Evolutionary conservation across 306 rosid species (phyloP), one percentile per base, ranked within the genome.

Genomic region (Malus sieversii): DNA sequence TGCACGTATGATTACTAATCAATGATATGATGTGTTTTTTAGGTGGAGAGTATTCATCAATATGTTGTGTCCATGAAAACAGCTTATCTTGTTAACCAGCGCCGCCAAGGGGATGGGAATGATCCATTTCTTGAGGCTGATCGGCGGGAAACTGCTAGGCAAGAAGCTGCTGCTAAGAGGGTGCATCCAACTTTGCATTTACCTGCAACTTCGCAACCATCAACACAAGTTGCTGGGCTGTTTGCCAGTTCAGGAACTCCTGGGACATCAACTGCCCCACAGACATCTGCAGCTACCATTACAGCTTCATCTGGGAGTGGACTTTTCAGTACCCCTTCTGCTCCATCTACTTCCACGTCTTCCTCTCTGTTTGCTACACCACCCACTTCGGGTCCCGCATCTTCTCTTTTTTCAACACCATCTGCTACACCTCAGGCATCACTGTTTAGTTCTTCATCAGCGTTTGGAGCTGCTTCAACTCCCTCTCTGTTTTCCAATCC

Each of bases 81-180:
- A 73, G 91, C 97, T 77, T 92, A 92, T 82, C 87, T 92, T 78
- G 91, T 89, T 73, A 91, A 92, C 80, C 98, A 88, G 82, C 97
- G 98, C 66, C 89, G 86, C 25, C 81, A 73, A 48, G 99, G 99
- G 60, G 93, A 96, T 74, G 91, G 69, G 61, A 96, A 84, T 80
- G 93, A 96, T 84, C 99, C 99, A 18, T 96, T 96, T 81, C 83
- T 96, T 48, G 98, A 90, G 88, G 99, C 99, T 73, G 97, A 96
- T 84, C 87, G 99, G 66, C 88, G 99, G 75, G 98, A 96, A 87
- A 96, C 90, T 75, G 99, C 98, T 44, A 87, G 98, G 82, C 92
- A 85, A 80, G 98, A 92, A 83, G 97, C 98, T 44, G 97, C 98
- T 77, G 88, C 97, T 30, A 96, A 90, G 87, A 83, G 97, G 84